Evolutionary conservation across 176 grass and related monocot genomes (phyloP).

Genomic region (Cocos nucifera): DNA sequence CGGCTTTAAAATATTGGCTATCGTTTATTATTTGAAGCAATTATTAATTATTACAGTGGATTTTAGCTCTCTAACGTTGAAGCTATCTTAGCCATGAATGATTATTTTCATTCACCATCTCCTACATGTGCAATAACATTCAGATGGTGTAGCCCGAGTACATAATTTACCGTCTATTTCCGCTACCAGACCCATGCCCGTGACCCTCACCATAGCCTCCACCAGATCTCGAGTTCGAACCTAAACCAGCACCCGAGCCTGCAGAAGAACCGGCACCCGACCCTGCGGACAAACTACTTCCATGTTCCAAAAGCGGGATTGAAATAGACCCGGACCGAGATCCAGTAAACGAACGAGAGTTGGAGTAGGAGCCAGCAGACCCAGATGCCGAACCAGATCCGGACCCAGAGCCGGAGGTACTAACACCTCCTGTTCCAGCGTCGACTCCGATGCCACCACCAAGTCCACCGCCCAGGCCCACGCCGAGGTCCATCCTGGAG

Average conservation of each 20-base stretch:
- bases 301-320: constrained; percentile 2
- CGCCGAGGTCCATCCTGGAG: constrained; percentile 49
- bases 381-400: constrained; percentile 1
- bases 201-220: constrained; percentile 12
- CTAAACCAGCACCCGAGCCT: not conserved
- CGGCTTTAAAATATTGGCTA: no score
- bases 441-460: constrained; percentile 5
- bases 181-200: not conserved
- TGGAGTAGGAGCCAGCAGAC: not conserved
- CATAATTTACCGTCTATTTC: no score
- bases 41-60: no score
- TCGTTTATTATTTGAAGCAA: no score
- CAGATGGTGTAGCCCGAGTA: no score
- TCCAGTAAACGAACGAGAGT: not conserved
- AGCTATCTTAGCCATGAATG: no score
- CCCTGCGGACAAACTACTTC: constrained; percentile 11
- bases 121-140: no score
- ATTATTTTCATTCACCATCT: no score
- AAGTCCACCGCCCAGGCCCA: constrained; percentile 20
- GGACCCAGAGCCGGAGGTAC: constrained; percentile 10
- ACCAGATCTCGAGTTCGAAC: not conserved
- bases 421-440: constrained; percentile 9
- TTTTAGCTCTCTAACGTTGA: no score
- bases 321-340: constrained; percentile 19
- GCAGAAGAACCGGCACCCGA: constrained; percentile 8